phyloP scores from a whole-genome alignment of 2,329 filamentous ascomycete genomes.

The Neophaeococcomyces mojaviensis region DNA sequence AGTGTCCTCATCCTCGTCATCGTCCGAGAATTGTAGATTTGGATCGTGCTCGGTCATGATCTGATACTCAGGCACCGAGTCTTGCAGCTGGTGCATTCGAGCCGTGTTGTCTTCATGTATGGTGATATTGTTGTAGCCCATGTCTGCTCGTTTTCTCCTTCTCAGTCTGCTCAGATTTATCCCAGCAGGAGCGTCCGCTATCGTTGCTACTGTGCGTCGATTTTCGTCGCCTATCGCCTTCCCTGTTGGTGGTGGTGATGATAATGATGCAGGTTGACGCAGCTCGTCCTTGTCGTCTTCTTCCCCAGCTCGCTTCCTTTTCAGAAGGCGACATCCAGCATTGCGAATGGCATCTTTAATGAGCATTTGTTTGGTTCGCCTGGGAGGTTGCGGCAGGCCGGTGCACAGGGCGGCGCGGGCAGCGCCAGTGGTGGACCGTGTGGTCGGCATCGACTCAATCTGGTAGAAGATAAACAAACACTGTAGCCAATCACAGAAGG shows the following conservation, averaged over 20 bases:
- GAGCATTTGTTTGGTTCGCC: constrained; percentile 1
- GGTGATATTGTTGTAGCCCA: constrained; percentile 18
- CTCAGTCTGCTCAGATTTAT: not conserved
- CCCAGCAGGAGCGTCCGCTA: not conserved
- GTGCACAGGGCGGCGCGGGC: not conserved
- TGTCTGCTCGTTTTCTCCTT: constrained; percentile 15
- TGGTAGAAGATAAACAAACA: too few species aligned
- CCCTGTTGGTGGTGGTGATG: constrained; percentile 1
- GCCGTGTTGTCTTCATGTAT: constrained; percentile 19
- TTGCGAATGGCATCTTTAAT: constrained; percentile 1
- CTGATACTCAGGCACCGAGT: constrained; percentile 1
- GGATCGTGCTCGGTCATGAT: constrained; percentile 18
- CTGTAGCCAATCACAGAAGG: too few species aligned
- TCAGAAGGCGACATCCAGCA: constrained; percentile 4
- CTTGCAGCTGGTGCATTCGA: constrained; percentile 5
- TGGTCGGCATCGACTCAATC: too few species aligned
- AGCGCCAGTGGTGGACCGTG: too few species aligned
- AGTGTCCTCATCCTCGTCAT: constrained; percentile 28
- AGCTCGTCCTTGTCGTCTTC: not conserved
- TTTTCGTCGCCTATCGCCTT: not conserved
- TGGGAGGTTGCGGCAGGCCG: not conserved
- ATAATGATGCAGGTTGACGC: not conserved
- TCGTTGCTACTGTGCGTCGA: not conserved
- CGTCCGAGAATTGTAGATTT: constrained; percentile 27
- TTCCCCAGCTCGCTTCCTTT: constrained; percentile 3